Percentiles rank a stretch among this genome's conserved stretches.
Conservation (phyloP, 805 yeast genomes). For the Starmerella riodocensis region DNA sequence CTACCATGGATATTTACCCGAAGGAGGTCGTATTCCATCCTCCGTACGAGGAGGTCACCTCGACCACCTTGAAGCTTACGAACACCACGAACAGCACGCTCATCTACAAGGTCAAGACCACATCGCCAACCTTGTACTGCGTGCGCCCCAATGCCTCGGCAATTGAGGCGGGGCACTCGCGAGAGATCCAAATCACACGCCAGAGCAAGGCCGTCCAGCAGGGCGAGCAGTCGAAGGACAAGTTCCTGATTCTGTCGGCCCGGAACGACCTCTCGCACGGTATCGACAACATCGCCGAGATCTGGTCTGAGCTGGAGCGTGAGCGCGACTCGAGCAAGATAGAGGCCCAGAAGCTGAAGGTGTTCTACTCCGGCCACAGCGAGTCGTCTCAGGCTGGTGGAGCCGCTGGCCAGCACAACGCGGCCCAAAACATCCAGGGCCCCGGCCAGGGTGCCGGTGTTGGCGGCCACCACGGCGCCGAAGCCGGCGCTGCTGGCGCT, state of each 20-base stretch:
- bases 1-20: constrained; percentile 16
- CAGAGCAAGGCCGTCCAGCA: constrained; percentile 72
- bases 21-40: constrained; percentile 15
- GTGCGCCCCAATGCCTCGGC: constrained; percentile 90
- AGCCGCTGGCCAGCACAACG: constrained; percentile 7
- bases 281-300: constrained; percentile 43
- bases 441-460: not conserved
- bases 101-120: constrained; percentile 94
- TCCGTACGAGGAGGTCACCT: constrained; percentile 14
- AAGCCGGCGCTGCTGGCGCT: constrained; percentile 1
- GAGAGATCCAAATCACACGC: constrained; percentile 64
- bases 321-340: constrained; percentile 36
- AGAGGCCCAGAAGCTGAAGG: constrained; percentile 54
- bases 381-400: no score
- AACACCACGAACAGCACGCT: constrained; percentile 48
- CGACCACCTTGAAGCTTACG: constrained; percentile 8
- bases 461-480: not conserved
- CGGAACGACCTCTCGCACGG: constrained; percentile 45
- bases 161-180: constrained; percentile 57
- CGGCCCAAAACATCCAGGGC: not conserved
- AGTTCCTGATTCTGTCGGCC: constrained; percentile 76
- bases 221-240: constrained; percentile 75
- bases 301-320: constrained; percentile 63
- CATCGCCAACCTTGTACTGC: constrained; percentile 90
- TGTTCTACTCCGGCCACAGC: constrained; percentile 22